A percentile compares a stretch with the other conserved stretches of the same genome.
These are phyloP conservation scores for Cyclotella atomus DNA, from an alignment of 108 stramenopile species.

Conservation along the genomic window DNA sequence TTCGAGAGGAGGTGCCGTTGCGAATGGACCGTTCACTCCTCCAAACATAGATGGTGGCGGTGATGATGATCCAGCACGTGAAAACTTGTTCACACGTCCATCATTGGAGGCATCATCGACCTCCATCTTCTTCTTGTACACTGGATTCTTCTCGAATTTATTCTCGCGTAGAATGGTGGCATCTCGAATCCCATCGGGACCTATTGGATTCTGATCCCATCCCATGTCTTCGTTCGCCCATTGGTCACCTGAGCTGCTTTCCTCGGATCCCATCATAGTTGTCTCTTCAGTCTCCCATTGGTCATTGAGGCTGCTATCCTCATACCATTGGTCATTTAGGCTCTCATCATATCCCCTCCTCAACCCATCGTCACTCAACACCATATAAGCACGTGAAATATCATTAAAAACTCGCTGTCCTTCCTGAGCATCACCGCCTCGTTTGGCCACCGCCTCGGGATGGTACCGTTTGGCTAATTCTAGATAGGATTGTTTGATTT, in stretches of 20 bases:
- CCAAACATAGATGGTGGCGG: too few relatives aligned
- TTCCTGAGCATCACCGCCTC: constrained; percentile 11
- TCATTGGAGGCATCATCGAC: too few relatives aligned
- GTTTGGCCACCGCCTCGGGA: constrained; percentile 20
- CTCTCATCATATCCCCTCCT: constrained; percentile 30
- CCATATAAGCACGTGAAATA: constrained; percentile 48
- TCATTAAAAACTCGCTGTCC: constrained; percentile 28
- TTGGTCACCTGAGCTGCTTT: constrained; percentile 7
- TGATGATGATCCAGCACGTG: too few relatives aligned
- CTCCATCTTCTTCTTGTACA: constrained; percentile 24
- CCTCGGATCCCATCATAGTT: too few relatives aligned
- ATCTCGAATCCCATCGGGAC: constrained; percentile 4
- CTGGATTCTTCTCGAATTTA: constrained; percentile 32
- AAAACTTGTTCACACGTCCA: not conserved
- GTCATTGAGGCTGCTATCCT: constrained; percentile 16
- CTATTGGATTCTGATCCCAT: not conserved
- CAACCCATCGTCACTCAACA: constrained; percentile 32
- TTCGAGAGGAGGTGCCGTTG: constrained; percentile 9
- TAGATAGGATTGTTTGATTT: constrained; percentile 35
- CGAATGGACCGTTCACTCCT: too few relatives aligned
- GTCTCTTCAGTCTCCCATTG: constrained; percentile 18
- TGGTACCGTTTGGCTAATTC: constrained; percentile 21
- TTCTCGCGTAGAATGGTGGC: constrained; percentile 8
- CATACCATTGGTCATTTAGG: not conserved
- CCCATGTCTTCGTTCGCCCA: not conserved